Base-by-base conservation (phyloP, 352 stramenopile genomes). In the Globisporangium orthogonon region DNA sequence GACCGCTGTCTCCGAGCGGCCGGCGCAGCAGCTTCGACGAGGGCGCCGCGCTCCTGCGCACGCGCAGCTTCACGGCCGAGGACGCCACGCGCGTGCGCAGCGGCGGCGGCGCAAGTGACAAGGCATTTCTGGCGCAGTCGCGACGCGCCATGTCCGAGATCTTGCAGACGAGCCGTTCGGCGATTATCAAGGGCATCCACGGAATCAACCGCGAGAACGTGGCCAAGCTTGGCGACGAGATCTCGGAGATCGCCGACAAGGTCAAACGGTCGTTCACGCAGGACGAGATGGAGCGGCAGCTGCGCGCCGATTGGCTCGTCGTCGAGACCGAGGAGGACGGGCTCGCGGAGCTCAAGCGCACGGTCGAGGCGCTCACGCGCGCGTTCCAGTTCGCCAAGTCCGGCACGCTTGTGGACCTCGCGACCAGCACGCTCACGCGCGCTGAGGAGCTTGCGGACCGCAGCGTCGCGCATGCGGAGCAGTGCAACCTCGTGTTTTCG, bases 321-420 rank as follows among this genome's bases (percentile, higher is more conserved):
- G 69, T 95, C 7, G 81, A 92, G 66, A 88, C 75, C 33, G 85
- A 95, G 59, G 83, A 91, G 31, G 56, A 87, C 53, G 71, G 91
- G 61, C 69, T 95, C 11, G 55, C 65, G 15, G 68, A 75, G 44
- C 69, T 95, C 3, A 78, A 87, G 48, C 60, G 78, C 3, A 71
- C 79, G 28, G 70, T 95, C 40, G 67, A 75, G 31, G 74, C 79
- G 30, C 69, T 95, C 0, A 73, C 90, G 45, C 78, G 87, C 46
- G 85, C 82, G n/a, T 89, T 95, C 61, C 76, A 91, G 63, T 89
- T 95, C 59, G 85, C 77, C 41, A 90, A 91, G 60, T 72, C 85
- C 6, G 73, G 73, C 14, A 76, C 71, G 18, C 68, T 92, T 4
- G 83, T 86, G 35, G 84, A 86, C 50, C 64, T 93, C 40, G 83